Percentiles rank a stretch among this genome's conserved stretches.
Conservation (phyloP, 805 yeast genomes). For the Sugiyamaella valdiviana region DNA sequence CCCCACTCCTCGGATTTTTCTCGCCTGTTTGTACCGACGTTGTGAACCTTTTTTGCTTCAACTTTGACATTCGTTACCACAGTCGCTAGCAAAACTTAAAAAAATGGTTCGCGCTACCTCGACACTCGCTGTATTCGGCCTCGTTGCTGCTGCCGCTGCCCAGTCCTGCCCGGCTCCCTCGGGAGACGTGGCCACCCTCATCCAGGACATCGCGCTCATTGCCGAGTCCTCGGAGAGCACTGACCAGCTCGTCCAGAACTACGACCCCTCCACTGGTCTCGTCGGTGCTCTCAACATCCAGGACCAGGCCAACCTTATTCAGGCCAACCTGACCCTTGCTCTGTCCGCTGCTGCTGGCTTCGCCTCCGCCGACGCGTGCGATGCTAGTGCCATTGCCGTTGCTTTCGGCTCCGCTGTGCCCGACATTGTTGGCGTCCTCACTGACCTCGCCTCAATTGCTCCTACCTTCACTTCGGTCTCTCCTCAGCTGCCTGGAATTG, state of each 20-base stretch:
- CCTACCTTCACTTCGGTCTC: slow-evolving; percentile 22
- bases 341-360: slow-evolving; percentile 6
- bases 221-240: slow-evolving; percentile 8
- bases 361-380: slow-evolving; percentile 10
- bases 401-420: slow-evolving; percentile 14
- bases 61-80: too few relatives aligned
- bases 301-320: slow-evolving; percentile 19
- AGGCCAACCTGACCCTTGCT: slow-evolving; percentile 15
- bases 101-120: background rate
- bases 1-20: too few relatives aligned
- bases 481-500: slow-evolving; percentile 17
- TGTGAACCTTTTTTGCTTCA: too few relatives aligned
- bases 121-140: background rate
- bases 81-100: background rate
- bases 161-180: slow-evolving; percentile 2
- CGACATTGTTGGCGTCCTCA: slow-evolving; percentile 19
- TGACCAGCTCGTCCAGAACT: background rate
- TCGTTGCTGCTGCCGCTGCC: background rate
- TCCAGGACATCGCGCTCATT: slow-evolving; percentile 10
- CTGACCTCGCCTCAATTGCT: slow-evolving; percentile 21
- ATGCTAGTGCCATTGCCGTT: slow-evolving; percentile 9
- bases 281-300: slow-evolving; percentile 8
- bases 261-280: slow-evolving; percentile 2
- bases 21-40: too few relatives aligned
- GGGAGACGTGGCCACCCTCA: slow-evolving; percentile 2